A percentile compares a stretch with the other conserved stretches of the same genome.
Conservation (phyloP, 2,329 filamentous ascomycete species). For the Didymella glomerata region DNA sequence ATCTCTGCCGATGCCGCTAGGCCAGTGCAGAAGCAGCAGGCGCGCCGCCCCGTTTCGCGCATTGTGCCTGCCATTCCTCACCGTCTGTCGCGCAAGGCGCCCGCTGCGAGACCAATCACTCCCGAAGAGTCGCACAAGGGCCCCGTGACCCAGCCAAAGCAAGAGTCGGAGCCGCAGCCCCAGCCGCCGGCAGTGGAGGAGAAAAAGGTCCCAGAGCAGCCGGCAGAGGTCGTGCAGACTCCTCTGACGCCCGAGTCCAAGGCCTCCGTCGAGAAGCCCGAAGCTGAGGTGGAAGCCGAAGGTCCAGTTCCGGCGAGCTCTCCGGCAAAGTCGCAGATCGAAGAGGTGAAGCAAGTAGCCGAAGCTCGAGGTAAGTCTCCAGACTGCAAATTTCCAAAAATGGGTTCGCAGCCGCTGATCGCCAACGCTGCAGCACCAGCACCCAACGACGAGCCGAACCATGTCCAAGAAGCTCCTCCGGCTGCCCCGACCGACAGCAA, state of each 20-base stretch:
- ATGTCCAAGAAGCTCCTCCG: slow-evolving; percentile 3
- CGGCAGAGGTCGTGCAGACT: slow-evolving; percentile 22
- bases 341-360: slow-evolving; percentile 25
- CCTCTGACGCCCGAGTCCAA: slow-evolving; percentile 45
- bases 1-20: slow-evolving; percentile 36
- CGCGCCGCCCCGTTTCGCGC: slow-evolving; percentile 41
- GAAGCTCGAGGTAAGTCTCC: slow-evolving; percentile 34
- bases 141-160: slow-evolving; percentile 26
- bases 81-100: slow-evolving; percentile 42
- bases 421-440: slow-evolving; percentile 5
- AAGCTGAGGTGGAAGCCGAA: slow-evolving; percentile 16
- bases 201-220: slow-evolving; percentile 26
- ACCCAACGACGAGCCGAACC: slow-evolving; percentile 15
- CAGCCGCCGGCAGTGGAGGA: slow-evolving; percentile 23
- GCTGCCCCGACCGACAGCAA: slow-evolving; percentile 19
- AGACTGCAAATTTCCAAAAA: background rate
- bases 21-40: slow-evolving; percentile 37
- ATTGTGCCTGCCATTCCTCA: slow-evolving; percentile 52
- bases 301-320: slow-evolving; percentile 27
- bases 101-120: slow-evolving; percentile 38
- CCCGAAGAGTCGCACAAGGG: slow-evolving; percentile 38
- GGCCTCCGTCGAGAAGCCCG: slow-evolving; percentile 27
- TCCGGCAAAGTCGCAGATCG: slow-evolving; percentile 26
- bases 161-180: slow-evolving; percentile 18
- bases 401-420: background rate